Conservation (phyloP, 805 yeast species). For the Candida verbasci region DNA sequence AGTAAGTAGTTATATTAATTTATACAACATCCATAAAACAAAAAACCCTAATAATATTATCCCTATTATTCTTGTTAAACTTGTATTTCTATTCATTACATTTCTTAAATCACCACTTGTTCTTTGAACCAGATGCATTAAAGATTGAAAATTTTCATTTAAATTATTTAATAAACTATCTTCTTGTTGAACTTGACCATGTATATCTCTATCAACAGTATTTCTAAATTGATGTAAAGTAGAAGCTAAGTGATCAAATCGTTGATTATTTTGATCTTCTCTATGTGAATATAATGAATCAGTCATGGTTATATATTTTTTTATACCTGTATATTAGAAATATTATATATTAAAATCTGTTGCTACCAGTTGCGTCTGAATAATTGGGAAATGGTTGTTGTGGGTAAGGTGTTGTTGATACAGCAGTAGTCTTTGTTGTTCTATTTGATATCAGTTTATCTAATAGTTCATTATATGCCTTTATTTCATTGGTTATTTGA, state of each 20-base stretch:
- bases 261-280: constrained; percentile 39
- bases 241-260: constrained; percentile 40
- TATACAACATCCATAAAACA: constrained; percentile 36
- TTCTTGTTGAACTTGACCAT: constrained; percentile 38
- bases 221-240: constrained; percentile 39
- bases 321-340: too few relatives aligned
- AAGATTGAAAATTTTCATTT: constrained; percentile 33
- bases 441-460: constrained; percentile 37
- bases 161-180: constrained; percentile 34
- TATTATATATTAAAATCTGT: too few relatives aligned
- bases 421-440: constrained; percentile 7
- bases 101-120: constrained; percentile 37
- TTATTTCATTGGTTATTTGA: constrained; percentile 65
- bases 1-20: constrained; percentile 17
- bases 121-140: constrained; percentile 34
- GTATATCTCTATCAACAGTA: constrained; percentile 40
- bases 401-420: constrained; percentile 5
- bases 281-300: constrained; percentile 35
- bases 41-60: constrained; percentile 29
- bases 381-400: constrained; percentile 8
- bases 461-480: constrained; percentile 63
- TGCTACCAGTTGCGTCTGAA: too few relatives aligned
- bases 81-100: constrained; percentile 39
- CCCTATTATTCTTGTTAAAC: constrained; percentile 35
- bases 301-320: too few relatives aligned